A percentile compares a stretch with the other conserved stretches of the same genome.
Conservation (phyloP, 1,139 yeast genomes). For the Candida dubliniensis region DNA sequence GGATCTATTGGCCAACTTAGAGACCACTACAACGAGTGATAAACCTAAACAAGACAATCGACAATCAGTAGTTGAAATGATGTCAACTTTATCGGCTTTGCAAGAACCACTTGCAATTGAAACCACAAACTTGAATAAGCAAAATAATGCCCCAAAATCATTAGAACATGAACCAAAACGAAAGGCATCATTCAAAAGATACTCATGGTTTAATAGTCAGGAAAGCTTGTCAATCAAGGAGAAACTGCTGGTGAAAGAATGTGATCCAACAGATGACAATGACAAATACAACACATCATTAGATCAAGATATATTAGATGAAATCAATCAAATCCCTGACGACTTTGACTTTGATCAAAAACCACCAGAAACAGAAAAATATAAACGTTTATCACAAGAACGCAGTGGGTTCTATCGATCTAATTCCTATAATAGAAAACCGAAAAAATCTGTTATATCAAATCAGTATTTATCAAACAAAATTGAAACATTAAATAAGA, state of each 20-base stretch:
- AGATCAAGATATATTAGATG: constrained; percentile 48
- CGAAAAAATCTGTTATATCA: constrained; percentile 29
- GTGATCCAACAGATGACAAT: constrained; percentile 11
- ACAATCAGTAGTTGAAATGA: constrained; percentile 27
- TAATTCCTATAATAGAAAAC: constrained; percentile 41
- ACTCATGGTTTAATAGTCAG: constrained; percentile 41
- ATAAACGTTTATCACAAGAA: constrained; percentile 9
- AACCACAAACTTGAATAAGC: not conserved
- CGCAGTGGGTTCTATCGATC: constrained; percentile 24
- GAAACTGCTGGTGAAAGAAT: constrained; percentile 4
- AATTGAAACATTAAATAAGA: constrained; percentile 50
- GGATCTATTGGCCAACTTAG: constrained; percentile 17
- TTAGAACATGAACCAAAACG: constrained; percentile 2
- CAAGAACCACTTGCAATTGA: not conserved
- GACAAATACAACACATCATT: constrained; percentile 18
- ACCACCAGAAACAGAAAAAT: not conserved
- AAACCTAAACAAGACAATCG: constrained; percentile 17
- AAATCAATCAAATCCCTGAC: constrained; percentile 58
- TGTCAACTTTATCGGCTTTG: constrained; percentile 19
- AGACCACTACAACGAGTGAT: not conserved
- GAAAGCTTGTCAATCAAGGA: constrained; percentile 19
- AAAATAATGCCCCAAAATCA: not conserved
- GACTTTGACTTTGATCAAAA: constrained; percentile 54
- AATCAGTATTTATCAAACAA: constrained; percentile 36
- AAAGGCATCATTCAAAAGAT: constrained; percentile 18